These are phyloP conservation scores for Candida albicans DNA, from an alignment of 1,139 yeast species.

Conservation along the genomic window DNA sequence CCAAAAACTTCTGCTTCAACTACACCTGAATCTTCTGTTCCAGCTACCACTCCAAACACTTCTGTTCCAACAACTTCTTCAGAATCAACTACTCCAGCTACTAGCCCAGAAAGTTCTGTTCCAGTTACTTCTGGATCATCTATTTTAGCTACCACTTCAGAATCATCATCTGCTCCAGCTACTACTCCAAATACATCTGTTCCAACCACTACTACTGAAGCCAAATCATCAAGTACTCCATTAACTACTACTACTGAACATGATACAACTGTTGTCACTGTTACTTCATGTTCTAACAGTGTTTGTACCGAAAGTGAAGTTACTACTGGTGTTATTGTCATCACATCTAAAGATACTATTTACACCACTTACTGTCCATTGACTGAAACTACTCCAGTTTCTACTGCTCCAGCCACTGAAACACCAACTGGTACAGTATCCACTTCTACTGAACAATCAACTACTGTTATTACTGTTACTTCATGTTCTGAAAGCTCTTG, in stretches of 20 bases:
- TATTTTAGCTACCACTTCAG: slow-evolving; percentile 3
- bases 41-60: slow-evolving; percentile 1
- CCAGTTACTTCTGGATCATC: slow-evolving; percentile 1
- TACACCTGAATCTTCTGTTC: not conserved
- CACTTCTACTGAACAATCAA: not conserved
- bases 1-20: slow-evolving; percentile 1
- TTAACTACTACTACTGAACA: too few relatives aligned
- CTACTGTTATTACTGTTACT: slow-evolving; percentile 20
- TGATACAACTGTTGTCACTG: slow-evolving; percentile 17
- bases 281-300: slow-evolving; percentile 22
- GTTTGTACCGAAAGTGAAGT: slow-evolving; percentile 26
- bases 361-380: slow-evolving; percentile 20
- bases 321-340: slow-evolving; percentile 38
- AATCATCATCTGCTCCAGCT: slow-evolving; percentile 14
- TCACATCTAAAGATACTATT: slow-evolving; percentile 23
- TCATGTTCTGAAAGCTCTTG: slow-evolving; percentile 26
- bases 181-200: slow-evolving; percentile 5
- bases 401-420: not conserved
- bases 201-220: not conserved
- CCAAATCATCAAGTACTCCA: not conserved
- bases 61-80: not conserved
- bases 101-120: not conserved
- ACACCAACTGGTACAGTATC: not conserved
- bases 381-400: slow-evolving; percentile 6
- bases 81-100: not conserved